These are phyloP conservation scores for Penicillium sclerotigenum DNA, from an alignment of 2,329 filamentous ascomycete genomes.

Conservation along the genomic window DNA sequence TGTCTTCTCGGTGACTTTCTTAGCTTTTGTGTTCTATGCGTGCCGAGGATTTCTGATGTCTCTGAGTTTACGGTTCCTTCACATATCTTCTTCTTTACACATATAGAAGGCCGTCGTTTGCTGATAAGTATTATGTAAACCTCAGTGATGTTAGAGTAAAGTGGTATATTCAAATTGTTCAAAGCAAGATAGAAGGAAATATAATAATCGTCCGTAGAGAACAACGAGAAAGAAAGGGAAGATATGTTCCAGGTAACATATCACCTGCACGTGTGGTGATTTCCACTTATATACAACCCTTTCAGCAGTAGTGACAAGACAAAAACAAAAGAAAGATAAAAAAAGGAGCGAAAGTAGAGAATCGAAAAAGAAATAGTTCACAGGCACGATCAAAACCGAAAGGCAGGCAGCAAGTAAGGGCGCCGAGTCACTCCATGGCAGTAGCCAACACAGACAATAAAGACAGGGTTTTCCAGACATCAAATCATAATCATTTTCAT, in stretches of 20 bases:
- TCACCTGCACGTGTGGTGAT: background rate
- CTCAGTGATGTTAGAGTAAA: background rate
- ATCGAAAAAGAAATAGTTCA: background rate
- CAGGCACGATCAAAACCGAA: background rate
- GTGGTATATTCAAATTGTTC: background rate
- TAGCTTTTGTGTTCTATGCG: background rate
- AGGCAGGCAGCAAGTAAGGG: background rate
- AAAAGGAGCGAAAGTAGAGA: background rate
- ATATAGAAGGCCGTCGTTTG: background rate
- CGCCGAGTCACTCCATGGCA: background rate
- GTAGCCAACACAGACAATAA: background rate
- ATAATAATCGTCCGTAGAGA: background rate
- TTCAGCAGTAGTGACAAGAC: background rate
- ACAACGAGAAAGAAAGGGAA: background rate
- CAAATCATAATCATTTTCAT: conserved; percentile 10
- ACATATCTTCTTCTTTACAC: background rate
- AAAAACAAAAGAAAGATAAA: background rate
- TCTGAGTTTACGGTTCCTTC: background rate
- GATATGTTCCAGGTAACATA: background rate
- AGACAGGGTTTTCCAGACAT: background rate
- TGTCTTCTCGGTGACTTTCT: background rate
- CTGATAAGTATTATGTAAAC: too few relatives aligned
- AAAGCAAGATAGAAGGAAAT: background rate
- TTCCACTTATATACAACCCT: conserved; percentile 1
- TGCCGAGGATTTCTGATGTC: too few relatives aligned